These are phyloP conservation scores for Globisporangium takayamanum DNA, from an alignment of 352 stramenopile genomes.

Conservation along the genomic window DNA sequence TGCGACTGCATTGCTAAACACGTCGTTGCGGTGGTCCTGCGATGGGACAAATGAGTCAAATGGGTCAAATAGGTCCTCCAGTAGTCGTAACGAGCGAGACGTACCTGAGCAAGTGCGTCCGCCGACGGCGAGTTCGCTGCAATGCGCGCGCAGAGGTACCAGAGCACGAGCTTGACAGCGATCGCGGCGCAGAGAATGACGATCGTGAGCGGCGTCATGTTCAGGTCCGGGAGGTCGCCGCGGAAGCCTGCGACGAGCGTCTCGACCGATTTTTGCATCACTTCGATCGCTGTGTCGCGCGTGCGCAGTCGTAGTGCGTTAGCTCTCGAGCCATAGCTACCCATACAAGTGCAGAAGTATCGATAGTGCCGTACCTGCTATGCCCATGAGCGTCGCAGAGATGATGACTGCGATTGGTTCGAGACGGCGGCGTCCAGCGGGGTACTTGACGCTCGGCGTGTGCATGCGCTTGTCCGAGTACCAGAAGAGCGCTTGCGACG, in stretches of 20 bases:
- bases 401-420: conserved; percentile 95
- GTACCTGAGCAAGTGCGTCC: conserved; percentile 66
- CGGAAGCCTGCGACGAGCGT: conserved; percentile 69
- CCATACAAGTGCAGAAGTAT: neutral
- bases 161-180: conserved; percentile 76
- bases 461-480: conserved; percentile 92
- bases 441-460: conserved; percentile 89
- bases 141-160: conserved; percentile 73
- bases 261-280: conserved; percentile 90
- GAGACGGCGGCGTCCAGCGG: conserved; percentile 86
- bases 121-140: conserved; percentile 56
- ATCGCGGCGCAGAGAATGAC: conserved; percentile 66
- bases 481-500: conserved; percentile 90
- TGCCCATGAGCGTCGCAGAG: conserved; percentile 96
- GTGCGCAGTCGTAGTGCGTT: neutral
- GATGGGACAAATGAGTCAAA: neutral
- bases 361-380: conserved; percentile 53
- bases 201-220: conserved; percentile 66
- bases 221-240: conserved; percentile 52
- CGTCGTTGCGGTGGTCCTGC: conserved; percentile 97
- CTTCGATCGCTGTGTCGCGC: conserved; percentile 73
- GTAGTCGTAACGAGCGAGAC: neutral
- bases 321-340: neutral
- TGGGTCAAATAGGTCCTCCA: neutral
- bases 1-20: conserved; percentile 91